Evolutionary conservation across 345 rosid species (phyloP).

Genomic region (Citrus hindsii): DNA sequence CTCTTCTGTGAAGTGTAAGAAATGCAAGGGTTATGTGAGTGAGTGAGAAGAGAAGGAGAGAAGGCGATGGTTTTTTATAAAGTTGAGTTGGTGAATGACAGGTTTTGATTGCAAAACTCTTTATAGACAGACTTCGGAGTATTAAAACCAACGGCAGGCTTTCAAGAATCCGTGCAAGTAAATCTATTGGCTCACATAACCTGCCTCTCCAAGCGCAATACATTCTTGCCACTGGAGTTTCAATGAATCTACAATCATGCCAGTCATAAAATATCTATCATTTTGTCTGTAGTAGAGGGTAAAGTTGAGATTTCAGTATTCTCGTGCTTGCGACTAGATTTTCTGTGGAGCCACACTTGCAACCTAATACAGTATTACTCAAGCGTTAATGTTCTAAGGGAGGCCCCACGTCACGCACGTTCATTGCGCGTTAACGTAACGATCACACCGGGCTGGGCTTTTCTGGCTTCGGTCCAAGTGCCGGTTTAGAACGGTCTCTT

Average conservation of each 20-base stretch:
- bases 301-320: not conserved
- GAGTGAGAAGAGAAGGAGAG: not conserved
- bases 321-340: not conserved
- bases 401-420: constrained; percentile 32
- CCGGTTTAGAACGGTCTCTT: not conserved
- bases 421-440: constrained; percentile 42
- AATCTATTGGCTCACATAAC: constrained; percentile 45
- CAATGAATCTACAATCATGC: not conserved
- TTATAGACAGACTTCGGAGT: too few species aligned
- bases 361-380: not conserved
- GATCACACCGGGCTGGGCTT: constrained; percentile 15
- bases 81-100: constrained; percentile 2
- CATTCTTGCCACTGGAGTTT: not conserved
- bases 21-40: not conserved
- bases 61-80: constrained; percentile 1
- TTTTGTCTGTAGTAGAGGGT: not conserved
- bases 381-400: constrained; percentile 9
- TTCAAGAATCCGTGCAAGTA: constrained; percentile 30
- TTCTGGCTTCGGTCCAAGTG: not conserved
- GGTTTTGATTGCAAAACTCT: constrained; percentile 8
- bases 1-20: too few species aligned
- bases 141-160: constrained; percentile 22
- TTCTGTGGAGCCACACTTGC: constrained; percentile 11
- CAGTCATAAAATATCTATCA: not conserved
- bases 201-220: constrained; percentile 13